These are phyloP conservation scores for Vigna reflexopilosa DNA, from an alignment of 306 rosid genomes.

Conservation along the genomic window DNA sequence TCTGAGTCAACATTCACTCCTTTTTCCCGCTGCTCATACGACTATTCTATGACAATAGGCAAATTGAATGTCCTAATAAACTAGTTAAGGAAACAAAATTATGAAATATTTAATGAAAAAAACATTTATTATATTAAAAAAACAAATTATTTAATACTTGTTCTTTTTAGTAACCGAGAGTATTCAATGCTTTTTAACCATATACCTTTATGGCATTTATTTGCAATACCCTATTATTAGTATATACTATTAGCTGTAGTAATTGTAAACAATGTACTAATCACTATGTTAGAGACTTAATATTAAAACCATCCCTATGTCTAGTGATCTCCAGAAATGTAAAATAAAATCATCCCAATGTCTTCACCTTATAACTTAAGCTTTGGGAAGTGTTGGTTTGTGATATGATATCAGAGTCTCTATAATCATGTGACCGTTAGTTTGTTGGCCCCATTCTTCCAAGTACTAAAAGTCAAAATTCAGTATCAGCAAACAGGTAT, in stretches of 20 bases:
- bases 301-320: too few relatives aligned
- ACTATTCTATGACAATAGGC: not conserved
- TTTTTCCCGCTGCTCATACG: slow-evolving; percentile 3
- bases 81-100: not conserved
- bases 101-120: slow-evolving; percentile 5
- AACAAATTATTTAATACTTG: not conserved
- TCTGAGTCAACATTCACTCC: not conserved
- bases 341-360: not conserved
- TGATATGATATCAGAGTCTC: not conserved
- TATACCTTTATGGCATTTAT: not conserved
- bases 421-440: not conserved
- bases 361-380: not conserved
- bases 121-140: slow-evolving; percentile 5
- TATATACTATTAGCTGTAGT: not conserved
- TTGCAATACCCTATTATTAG: not conserved
- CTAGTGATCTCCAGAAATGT: not conserved
- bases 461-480: slow-evolving; percentile 12
- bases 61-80: not conserved
- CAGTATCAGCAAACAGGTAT: not conserved
- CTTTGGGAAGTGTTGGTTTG: not conserved
- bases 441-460: slow-evolving; percentile 26
- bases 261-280: not conserved
- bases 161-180: not conserved
- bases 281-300: not conserved
- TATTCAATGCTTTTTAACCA: not conserved